Percentiles rank a stretch among this genome's conserved stretches.
Evolutionary conservation across 768 basidiomycete genomes (phyloP).

Genomic region (Lentinula lateritia): DNA sequence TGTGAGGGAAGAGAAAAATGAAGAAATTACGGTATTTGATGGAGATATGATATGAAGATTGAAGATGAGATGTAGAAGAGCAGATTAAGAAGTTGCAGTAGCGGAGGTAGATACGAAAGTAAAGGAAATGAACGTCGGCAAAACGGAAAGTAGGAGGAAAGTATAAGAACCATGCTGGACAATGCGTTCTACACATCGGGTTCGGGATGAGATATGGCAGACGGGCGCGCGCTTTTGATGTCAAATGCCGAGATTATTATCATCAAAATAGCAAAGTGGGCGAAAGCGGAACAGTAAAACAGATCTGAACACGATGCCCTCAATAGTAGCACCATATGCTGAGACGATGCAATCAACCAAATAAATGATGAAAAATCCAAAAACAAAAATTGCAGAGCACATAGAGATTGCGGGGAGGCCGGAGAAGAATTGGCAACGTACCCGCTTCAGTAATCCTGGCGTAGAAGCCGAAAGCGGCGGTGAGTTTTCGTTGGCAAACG

Average conservation of each 20-base stretch:
- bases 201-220: not conserved
- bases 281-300: not conserved
- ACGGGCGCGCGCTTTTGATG: not conserved
- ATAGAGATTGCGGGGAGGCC: not conserved
- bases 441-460: not conserved
- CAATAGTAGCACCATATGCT: not conserved
- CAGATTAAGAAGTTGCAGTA: conserved; percentile 1
- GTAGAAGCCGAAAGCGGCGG: conserved; percentile 1
- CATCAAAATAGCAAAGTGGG: not conserved
- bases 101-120: not conserved
- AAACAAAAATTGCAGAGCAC: not conserved
- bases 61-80: not conserved
- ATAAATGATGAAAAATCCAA: not conserved
- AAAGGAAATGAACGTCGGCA: not conserved
- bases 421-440: not conserved
- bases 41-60: not conserved
- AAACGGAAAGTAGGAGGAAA: not conserved
- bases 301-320: not conserved
- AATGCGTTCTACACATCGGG: not conserved
- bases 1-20: not conserved
- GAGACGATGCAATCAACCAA: not conserved
- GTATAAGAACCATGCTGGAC: not conserved
- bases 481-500: not conserved
- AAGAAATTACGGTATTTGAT: not conserved
- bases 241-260: not conserved